Base-by-base conservation (phyloP, 371 early-diverging fungal species). In the Basidiobolus meristosporus region DNA sequence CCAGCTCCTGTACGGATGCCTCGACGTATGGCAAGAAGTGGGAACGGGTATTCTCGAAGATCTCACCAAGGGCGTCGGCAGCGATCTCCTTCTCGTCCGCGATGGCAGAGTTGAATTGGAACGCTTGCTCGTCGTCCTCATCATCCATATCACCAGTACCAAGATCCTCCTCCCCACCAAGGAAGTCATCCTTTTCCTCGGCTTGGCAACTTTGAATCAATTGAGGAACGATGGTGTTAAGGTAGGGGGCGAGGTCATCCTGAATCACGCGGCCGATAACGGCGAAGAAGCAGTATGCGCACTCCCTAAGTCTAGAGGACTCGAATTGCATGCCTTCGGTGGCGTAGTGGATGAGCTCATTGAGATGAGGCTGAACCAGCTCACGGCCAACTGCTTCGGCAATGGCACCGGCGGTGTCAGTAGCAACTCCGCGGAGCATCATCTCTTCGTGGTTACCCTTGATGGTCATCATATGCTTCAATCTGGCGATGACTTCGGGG, bases 31-130 rank as follows among this genome's bases (percentile, higher is more conserved):
- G 88, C 58, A 90, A 53, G 50, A 87, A 90, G 32, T 73, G 66
- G 0, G 62, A 38, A 3, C 66, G 52, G 1, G 90, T 80, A 44
- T 74, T 70, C 39, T 70, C 71, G 59, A 90, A 89, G 19, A 91
- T 49, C 51, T 87, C 85, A 34, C 81, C 88, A 32, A 82, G 63
- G 1, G 82, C 80, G 47, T 83, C 85, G 18, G 78, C 77, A 12
- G 90, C 88, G 36, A 80, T 74, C 48, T 87, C 87, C 61, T 91
- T 91, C 52, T 91, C 91, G 23, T 87, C 82, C 0, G 89, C 81
- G 47, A 90, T 62, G 16, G 82, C 88, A 33, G 82, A 77, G 47
- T 69, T 78, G 42, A 79, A 62, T n/a, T 65, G 63, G 48, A 73
- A 64, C 11, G 48, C 65, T 44, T 41, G 44, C 36, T 51, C 65